Base-by-base conservation (phyloP, 257 asterid genomes). In the Scutellaria barbata region DNA sequence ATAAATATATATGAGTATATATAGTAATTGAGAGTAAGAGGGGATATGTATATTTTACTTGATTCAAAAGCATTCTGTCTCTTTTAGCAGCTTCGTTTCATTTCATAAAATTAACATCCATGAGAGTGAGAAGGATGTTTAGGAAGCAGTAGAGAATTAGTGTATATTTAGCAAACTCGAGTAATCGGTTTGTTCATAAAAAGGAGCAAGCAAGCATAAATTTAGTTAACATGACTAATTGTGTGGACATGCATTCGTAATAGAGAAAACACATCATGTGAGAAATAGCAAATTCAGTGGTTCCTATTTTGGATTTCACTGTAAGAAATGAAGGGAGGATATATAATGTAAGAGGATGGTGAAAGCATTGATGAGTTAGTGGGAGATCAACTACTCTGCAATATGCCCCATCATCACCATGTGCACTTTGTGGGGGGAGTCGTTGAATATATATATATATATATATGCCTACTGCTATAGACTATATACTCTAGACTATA, bases 211-310 rank as follows among this genome's bases (percentile, higher is more conserved):
- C 25, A 22, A 22, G 25, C n/a, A 2, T 30, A 30, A 30, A 2
- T 42, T 42, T 42, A 10, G 10, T 9, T 18, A 1, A 61, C 47
- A 58, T 33, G 12, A 64, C 10, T 45, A 14, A 1, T 51, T 30
- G 37, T 47, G 10, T 47, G 60, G 42, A 50, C 2, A 2, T 22
- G 25, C 68, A 60, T 55, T 55, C 47, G 56, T 58, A 20, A n/a
- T 48, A 55, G 64, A 76, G 45, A 33, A 64, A 72, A 72, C 75
- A 77, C 53, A 45, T 66, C 81, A 72, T 67, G 81, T 77, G 80
- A 76, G 35, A 18, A 53, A 40, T 59, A 45, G 63, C 73, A 70
- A 55, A 17, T 52, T 45, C 25, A 69, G 62, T 51, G 70, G 61
- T 48, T 71, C 41, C 37, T 50, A 51, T 41, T 73, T 77, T 77